Conservation (phyloP, 2,329 filamentous ascomycete species). For the Botrytis fabae region DNA sequence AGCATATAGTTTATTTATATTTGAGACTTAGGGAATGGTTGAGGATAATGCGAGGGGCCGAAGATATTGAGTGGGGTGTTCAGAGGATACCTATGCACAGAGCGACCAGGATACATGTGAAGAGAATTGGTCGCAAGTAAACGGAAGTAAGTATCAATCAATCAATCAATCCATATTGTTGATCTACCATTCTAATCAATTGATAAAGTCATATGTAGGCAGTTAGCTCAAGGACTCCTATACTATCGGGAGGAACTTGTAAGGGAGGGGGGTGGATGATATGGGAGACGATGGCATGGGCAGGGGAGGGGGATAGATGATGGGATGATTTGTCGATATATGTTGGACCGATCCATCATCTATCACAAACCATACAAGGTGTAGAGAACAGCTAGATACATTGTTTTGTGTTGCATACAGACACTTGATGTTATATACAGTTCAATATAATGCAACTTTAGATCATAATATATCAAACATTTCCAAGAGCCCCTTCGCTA, state of each 20-base stretch:
- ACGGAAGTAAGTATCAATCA: not conserved
- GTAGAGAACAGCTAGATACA: not conserved
- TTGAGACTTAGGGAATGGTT: not conserved
- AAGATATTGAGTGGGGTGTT: not conserved
- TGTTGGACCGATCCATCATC: too few species aligned
- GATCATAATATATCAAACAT: not conserved
- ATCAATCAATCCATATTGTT: not conserved
- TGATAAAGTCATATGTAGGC: not conserved
- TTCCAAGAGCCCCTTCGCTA: not conserved
- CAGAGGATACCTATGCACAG: not conserved
- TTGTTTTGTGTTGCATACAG: not conserved
- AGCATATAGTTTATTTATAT: not conserved
- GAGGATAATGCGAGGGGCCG: not conserved
- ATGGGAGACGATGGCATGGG: too few species aligned
- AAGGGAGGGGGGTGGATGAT: not conserved
- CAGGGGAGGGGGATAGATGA: not conserved
- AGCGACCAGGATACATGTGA: not conserved
- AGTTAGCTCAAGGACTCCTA: not conserved
- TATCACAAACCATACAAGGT: accelerated
- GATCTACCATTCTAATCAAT: not conserved
- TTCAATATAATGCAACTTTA: not conserved
- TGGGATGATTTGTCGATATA: too few species aligned
- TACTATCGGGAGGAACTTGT: not conserved
- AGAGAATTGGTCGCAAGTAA: not conserved
- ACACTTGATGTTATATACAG: not conserved